A percentile compares a stretch with the other conserved stretches of the same genome.
phyloP scores from a whole-genome alignment of 176 grass and related monocot species.

The Metroxylon sagu region DNA sequence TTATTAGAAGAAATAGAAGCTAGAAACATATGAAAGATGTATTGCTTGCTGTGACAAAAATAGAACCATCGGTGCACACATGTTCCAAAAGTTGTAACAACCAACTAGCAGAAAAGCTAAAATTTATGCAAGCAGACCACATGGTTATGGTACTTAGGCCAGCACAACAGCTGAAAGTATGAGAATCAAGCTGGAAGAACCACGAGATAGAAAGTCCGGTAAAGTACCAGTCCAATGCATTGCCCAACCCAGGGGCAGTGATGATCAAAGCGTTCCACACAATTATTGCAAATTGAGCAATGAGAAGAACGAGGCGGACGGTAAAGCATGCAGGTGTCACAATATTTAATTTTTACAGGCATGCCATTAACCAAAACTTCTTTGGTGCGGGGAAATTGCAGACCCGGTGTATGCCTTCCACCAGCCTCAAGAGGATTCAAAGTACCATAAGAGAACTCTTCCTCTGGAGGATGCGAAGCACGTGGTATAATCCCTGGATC shows the following conservation, averaged over 20 bases:
- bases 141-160: no score
- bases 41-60: no score
- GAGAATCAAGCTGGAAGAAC: not conserved
- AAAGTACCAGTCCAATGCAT: conserved; percentile 77
- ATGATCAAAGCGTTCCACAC: conserved; percentile 85
- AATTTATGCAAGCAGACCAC: no score
- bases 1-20: no score
- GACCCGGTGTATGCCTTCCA: conserved; percentile 38
- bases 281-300: conserved; percentile 90
- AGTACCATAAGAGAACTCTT: conserved; percentile 70
- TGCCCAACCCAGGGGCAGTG: conserved; percentile 95
- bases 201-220: conserved; percentile 13
- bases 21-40: no score
- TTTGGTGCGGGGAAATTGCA: conserved; percentile 66
- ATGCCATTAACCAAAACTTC: conserved; percentile 55
- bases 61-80: no score
- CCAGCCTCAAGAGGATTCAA: conserved; percentile 9
- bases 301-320: conserved; percentile 74
- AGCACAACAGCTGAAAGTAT: no score
- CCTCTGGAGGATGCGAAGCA: conserved; percentile 74
- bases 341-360: conserved; percentile 77
- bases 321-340: conserved; percentile 93
- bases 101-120: no score
- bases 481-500: conserved; percentile 85
- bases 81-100: no score